Evolutionary conservation across 108 stramenopile species (phyloP).

Genomic region (Nannochloropsis granulata): DNA sequence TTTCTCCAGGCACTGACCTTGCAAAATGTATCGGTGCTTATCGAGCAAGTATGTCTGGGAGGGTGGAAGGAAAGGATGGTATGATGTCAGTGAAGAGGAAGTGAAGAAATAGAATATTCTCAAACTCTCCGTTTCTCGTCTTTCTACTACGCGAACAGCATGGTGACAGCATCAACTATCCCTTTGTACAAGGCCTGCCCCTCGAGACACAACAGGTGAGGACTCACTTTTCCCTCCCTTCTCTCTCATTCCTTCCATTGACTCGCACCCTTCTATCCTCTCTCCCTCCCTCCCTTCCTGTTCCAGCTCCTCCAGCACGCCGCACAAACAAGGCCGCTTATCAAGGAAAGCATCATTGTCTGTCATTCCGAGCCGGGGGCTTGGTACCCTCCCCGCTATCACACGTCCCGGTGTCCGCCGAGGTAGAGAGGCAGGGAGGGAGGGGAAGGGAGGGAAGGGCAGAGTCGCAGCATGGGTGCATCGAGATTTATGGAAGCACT

Average conservation of each 20-base stretch:
- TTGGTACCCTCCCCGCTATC: conserved; percentile 13
- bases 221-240: background rate
- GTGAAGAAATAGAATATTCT: too few species aligned
- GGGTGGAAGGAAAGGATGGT: too few species aligned
- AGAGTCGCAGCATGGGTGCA: too few species aligned
- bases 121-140: background rate
- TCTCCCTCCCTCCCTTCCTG: background rate
- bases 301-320: background rate
- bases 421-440: background rate
- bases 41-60: background rate
- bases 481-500: too few species aligned
- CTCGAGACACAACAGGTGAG: background rate
- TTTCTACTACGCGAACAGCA: conserved; percentile 6
- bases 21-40: background rate
- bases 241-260: background rate
- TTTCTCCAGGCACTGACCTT: background rate
- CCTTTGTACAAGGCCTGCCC: background rate
- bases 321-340: background rate
- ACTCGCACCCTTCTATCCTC: background rate
- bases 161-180: conserved; percentile 12
- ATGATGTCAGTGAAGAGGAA: too few species aligned
- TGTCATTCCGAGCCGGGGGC: conserved; percentile 41
- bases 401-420: conserved; percentile 4
- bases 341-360: background rate
- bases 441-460: background rate